Evolutionary conservation across 257 asterid species (phyloP).

Genomic region (Handroanthus guayacan): DNA sequence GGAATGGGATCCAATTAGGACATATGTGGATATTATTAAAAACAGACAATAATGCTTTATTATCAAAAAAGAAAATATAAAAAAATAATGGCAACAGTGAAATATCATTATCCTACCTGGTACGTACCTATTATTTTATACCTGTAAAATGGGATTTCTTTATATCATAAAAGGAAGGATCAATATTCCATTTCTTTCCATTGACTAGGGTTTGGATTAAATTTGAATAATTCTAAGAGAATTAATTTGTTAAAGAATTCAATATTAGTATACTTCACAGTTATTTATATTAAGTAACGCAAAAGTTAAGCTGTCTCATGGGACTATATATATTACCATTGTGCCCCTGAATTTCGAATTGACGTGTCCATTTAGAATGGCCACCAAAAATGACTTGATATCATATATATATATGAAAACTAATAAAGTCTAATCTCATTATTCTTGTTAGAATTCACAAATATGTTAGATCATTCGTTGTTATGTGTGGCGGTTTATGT

Average conservation of each 20-base stretch:
- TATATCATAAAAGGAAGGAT: background rate
- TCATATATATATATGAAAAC: too few species aligned
- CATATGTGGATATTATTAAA: background rate
- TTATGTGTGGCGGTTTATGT: too few species aligned
- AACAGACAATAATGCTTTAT: background rate
- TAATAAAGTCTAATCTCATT: background rate
- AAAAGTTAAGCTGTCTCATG: too few species aligned
- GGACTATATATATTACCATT: too few species aligned
- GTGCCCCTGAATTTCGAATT: background rate
- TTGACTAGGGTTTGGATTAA: background rate
- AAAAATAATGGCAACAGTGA: background rate
- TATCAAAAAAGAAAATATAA: background rate
- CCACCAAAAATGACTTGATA: background rate
- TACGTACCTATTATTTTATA: background rate
- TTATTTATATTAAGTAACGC: too few species aligned
- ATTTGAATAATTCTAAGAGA: too few species aligned
- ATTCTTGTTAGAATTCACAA: too few species aligned
- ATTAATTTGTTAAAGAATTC: too few species aligned
- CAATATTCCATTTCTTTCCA: background rate
- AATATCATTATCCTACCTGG: background rate
- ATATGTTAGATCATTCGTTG: too few species aligned
- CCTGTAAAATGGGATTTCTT: background rate
- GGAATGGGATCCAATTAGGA: constrained; percentile 26
- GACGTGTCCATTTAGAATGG: background rate
- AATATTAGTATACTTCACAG: too few species aligned